These are phyloP conservation scores for Tetrapisispora taiwanensis DNA, from an alignment of 805 yeast genomes.

Conservation along the genomic window DNA sequence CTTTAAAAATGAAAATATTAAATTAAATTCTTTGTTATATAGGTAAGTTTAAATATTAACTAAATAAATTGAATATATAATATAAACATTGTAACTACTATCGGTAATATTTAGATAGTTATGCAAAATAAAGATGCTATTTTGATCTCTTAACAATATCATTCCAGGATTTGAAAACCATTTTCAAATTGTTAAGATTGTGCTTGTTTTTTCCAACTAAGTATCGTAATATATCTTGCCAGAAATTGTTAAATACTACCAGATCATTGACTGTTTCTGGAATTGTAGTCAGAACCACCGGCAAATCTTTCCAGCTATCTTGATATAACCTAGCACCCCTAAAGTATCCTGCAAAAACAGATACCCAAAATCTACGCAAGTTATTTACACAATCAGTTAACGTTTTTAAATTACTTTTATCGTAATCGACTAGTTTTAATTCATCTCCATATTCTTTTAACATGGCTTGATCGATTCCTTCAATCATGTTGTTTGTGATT, in stretches of 20 bases:
- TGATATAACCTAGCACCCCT: conserved; percentile 13
- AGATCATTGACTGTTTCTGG: conserved; percentile 30
- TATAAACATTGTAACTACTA: no score
- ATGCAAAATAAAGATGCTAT: not conserved
- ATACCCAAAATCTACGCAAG: conserved; percentile 40
- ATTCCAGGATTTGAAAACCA: conserved; percentile 30
- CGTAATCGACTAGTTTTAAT: conserved; percentile 41
- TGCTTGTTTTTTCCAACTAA: conserved; percentile 33
- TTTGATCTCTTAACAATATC: conserved; percentile 3
- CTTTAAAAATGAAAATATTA: not conserved
- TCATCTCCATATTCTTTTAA: conserved; percentile 47
- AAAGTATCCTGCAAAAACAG: conserved; percentile 49
- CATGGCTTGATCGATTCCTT: conserved; percentile 45
- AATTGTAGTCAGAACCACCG: conserved; percentile 10
- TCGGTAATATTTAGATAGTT: not conserved
- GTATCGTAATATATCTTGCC: conserved; percentile 38
- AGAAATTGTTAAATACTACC: conserved; percentile 37
- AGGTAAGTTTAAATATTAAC: not conserved
- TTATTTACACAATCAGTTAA: conserved; percentile 36
- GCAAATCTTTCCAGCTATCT: conserved; percentile 21
- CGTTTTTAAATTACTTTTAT: conserved; percentile 26
- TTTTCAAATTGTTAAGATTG: conserved; percentile 18
- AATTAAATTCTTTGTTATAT: no score
- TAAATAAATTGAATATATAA: not conserved
- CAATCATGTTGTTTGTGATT: conserved; percentile 31